phyloP scores from a whole-genome alignment of 192 early-diverging fungal genomes.

The Chytriomyces sp. region DNA sequence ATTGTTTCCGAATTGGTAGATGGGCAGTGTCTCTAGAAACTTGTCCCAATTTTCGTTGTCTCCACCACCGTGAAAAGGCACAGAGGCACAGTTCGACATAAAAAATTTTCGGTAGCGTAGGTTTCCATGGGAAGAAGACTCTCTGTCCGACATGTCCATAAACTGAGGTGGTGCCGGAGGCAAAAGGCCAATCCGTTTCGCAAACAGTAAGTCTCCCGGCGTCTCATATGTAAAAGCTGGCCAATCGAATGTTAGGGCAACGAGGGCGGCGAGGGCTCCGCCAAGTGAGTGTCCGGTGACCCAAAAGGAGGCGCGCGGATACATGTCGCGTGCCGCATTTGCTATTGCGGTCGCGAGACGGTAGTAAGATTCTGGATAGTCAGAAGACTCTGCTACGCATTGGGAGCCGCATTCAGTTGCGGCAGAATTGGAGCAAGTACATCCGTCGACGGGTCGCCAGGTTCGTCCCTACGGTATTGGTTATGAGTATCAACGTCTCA shows the following conservation, averaged over 20 bases:
- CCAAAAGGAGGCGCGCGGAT: constrained; percentile 50
- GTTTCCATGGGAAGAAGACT: no score
- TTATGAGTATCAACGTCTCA: no score
- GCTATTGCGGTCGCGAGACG: constrained; percentile 30
- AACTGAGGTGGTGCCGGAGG: constrained; percentile 37
- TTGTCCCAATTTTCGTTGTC: constrained; percentile 45
- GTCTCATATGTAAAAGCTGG: constrained; percentile 81
- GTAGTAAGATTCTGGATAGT: constrained; percentile 42
- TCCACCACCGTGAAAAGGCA: constrained; percentile 24
- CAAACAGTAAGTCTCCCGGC: constrained; percentile 80
- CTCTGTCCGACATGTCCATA: no score
- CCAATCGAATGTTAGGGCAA: constrained; percentile 80
- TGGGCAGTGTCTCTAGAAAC: constrained; percentile 55
- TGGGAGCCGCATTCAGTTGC: constrained; percentile 21
- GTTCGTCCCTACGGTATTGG: constrained; percentile 7
- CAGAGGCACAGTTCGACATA: background rate
- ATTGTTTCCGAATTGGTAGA: constrained; percentile 89
- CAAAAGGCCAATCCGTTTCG: constrained; percentile 76
- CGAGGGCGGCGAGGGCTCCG: constrained; percentile 63
- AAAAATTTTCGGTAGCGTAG: no score
- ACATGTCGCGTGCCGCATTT: background rate
- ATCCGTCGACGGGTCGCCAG: constrained; percentile 18
- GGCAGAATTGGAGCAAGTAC: constrained; percentile 1
- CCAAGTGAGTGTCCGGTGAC: constrained; percentile 71
- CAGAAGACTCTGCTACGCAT: constrained; percentile 23